phyloP scores from a whole-genome alignment of 2,329 filamentous ascomycete genomes.

The Pseudogymnoascus sp. region DNA sequence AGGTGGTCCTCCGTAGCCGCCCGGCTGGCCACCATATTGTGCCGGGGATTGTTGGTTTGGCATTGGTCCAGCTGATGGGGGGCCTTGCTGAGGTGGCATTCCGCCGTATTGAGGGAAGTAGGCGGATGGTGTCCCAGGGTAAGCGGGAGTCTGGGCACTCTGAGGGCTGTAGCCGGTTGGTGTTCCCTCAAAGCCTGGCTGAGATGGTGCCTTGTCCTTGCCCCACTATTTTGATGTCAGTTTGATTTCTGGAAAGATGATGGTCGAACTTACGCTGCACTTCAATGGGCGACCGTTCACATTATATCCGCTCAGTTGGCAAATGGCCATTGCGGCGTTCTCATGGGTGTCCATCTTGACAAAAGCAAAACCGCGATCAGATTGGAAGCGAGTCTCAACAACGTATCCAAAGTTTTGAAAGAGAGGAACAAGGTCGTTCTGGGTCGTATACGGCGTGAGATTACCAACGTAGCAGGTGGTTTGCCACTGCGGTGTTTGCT shows the following conservation, averaged over 20 bases:
- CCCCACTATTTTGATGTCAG: slow-evolving; percentile 67
- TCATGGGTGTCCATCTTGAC: slow-evolving; percentile 99
- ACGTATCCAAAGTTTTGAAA: slow-evolving; percentile 99
- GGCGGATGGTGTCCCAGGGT: slow-evolving; percentile 66
- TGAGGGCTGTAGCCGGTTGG: slow-evolving; percentile 65
- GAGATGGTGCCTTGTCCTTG: slow-evolving; percentile 90
- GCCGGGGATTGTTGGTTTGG: slow-evolving; percentile 34
- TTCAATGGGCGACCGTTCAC: slow-evolving; percentile 95
- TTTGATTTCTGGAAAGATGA: slow-evolving; percentile 11
- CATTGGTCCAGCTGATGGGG: slow-evolving; percentile 32
- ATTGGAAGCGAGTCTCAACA: slow-evolving; percentile 94
- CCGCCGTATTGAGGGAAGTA: slow-evolving; percentile 95
- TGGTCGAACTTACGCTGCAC: slow-evolving; percentile 77
- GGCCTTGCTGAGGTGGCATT: slow-evolving; percentile 36
- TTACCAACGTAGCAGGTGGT: slow-evolving; percentile 98
- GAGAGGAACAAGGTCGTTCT: slow-evolving; percentile 91
- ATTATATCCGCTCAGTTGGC: slow-evolving; percentile 94
- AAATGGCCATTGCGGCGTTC: slow-evolving; percentile 97
- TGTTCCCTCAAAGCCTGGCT: slow-evolving; percentile 71
- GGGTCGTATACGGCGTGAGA: slow-evolving; percentile 92
- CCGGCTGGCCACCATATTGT: slow-evolving; percentile 57
- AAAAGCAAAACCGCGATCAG: slow-evolving; percentile 94
- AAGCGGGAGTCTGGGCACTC: slow-evolving; percentile 62
- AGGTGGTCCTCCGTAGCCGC: slow-evolving; percentile 56
- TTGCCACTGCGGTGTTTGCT: slow-evolving; percentile 95